Evolutionary conservation across 2,329 filamentous ascomycete genomes (phyloP), one percentile per base, ranked within the genome.

Genomic region (Talaromyces sp.): DNA sequence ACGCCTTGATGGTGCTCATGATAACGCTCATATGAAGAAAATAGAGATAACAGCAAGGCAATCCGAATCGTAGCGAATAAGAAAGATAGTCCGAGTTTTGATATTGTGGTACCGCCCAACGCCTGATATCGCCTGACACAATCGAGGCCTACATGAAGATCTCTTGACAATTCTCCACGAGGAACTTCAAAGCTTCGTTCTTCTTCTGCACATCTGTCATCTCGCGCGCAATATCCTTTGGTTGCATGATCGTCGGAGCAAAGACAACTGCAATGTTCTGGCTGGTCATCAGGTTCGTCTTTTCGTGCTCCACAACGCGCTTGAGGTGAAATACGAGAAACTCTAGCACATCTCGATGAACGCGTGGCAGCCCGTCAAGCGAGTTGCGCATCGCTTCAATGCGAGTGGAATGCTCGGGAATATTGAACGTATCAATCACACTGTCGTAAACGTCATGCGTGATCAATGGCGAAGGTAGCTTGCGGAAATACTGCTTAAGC

Each of bases 241-340:
- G 92, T 69, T 93, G 86, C 91, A 99, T 96, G 69, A 99, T 96
- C 0, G 95, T 99, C 7, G 95, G 95, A 8, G 95, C 95, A 74
- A 99, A 99, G 40, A 99, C 95, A 46, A 99, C 95, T 3, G 95
- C 92, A 65, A 98, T 80, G 73, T 99, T 99, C 78, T 96, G 91
- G 62, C 93, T 91, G 25, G 92, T 96, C 95, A 99, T 99, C 75
- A 97, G 77, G 72, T 98, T 98, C 74, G 96, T 90, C 42, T 84
- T 84, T 73, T 96, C 90, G 67, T 90, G 86, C 69, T 87, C 83
- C 63, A 96, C 90, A 42, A 99, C 93, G 64, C 92, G 86, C 68
- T 88, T 89, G 69, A 99, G 83, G 80, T 99, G 95, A 82, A 96
- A 95, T 74, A 98, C 88, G 65, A 99, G 82, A 75, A 96, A 97